phyloP scores from a whole-genome alignment of 179 eudicot species.

The Heliamphora pulchella region DNA sequence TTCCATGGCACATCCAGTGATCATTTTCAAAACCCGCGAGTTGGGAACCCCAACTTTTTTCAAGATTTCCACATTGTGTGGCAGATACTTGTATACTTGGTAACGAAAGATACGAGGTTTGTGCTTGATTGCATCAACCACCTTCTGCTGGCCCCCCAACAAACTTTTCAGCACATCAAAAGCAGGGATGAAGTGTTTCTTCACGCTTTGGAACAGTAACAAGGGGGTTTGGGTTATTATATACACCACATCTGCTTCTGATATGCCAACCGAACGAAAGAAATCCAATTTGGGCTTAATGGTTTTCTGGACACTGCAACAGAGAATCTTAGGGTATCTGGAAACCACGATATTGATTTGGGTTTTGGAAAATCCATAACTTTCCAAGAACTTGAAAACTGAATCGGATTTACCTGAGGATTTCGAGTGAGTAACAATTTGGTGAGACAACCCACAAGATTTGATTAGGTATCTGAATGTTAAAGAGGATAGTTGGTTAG shows the following conservation, averaged over 20 bases:
- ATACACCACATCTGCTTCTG: conserved; percentile 1
- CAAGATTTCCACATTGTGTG: conserved; percentile 14
- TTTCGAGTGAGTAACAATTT: not conserved
- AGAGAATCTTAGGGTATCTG: no score
- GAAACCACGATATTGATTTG: no score
- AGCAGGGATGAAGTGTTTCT: no score
- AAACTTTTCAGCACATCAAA: no score
- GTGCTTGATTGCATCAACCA: no score
- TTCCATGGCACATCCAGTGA: not conserved
- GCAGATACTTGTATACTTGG: not conserved
- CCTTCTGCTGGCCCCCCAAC: no score
- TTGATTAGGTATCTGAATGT: not conserved
- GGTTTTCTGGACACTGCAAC: not conserved
- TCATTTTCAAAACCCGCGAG: conserved; percentile 1
- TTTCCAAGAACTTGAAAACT: no score
- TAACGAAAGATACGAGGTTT: not conserved
- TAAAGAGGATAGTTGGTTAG: not conserved
- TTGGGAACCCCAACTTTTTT: conserved; percentile 15
- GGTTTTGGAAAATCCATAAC: no score
- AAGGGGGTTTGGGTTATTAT: not conserved
- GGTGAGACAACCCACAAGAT: not conserved
- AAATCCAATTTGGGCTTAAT: conserved; percentile 17
- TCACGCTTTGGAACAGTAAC: not conserved
- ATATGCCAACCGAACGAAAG: conserved; percentile 12
- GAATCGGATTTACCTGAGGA: no score